Conservation (phyloP, 305 asterid genomes). For the Fraxinus sp. region DNA sequence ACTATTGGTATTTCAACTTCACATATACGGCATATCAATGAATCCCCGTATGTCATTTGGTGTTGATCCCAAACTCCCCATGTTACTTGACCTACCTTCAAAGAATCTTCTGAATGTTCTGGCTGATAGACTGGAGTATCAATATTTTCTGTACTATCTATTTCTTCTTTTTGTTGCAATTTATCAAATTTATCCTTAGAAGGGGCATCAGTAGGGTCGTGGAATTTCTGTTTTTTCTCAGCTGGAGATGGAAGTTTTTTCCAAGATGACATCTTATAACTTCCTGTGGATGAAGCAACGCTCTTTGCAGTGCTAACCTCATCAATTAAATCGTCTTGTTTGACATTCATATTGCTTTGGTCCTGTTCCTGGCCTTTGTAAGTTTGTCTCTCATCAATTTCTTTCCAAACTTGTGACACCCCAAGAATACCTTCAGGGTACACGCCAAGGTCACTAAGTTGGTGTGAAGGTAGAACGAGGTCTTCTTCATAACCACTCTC, state of each 20-base stretch:
- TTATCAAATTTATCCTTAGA: slow-evolving; percentile 42
- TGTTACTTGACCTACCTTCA: slow-evolving; percentile 45
- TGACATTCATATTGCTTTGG: slow-evolving; percentile 27
- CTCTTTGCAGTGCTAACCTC: slow-evolving; percentile 70
- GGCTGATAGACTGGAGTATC: slow-evolving; percentile 39
- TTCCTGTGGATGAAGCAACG: slow-evolving; percentile 69
- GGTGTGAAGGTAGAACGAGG: slow-evolving; percentile 60
- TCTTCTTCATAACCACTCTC: slow-evolving; percentile 92
- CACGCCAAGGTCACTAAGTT: slow-evolving; percentile 86
- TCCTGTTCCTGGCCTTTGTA: slow-evolving; percentile 45
- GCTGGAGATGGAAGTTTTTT: slow-evolving; percentile 88
- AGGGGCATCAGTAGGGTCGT: slow-evolving; percentile 46
- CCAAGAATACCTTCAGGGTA: slow-evolving; percentile 59
- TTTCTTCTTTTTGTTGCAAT: slow-evolving; percentile 41
- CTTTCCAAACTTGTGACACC: slow-evolving; percentile 32
- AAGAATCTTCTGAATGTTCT: slow-evolving; percentile 48
- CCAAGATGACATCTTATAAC: slow-evolving; percentile 93
- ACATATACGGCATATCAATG: slow-evolving; percentile 94
- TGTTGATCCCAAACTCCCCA: slow-evolving; percentile 91
- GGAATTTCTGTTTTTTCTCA: slow-evolving; percentile 54
- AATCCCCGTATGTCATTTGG: slow-evolving; percentile 70
- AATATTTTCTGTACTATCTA: slow-evolving; percentile 36
- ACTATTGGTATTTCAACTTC: slow-evolving; percentile 97
- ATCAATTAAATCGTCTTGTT: slow-evolving; percentile 49
- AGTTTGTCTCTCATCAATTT: slow-evolving; percentile 32